Evolutionary conservation across 2,329 filamentous ascomycete genomes (phyloP), one percentile per base, ranked within the genome.

Genomic region (Calonectria pseudoturangicola): DNA sequence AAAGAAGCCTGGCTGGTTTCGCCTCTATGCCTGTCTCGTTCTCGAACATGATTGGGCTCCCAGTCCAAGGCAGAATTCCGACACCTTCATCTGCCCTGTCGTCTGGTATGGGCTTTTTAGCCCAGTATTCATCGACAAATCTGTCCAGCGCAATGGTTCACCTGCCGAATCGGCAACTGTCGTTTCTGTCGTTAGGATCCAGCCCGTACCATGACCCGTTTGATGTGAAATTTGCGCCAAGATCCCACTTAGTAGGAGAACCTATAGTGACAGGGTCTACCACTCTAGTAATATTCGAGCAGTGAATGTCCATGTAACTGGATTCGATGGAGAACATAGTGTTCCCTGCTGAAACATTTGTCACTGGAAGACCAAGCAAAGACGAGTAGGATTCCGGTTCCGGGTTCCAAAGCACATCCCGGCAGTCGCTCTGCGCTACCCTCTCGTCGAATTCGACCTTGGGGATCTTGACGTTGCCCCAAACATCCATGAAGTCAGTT

Each of bases 401-500:
- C 6, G 66, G 15, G 18, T 7, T 60, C 18, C 27, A 50, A 13
- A 39, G 6, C 16, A 68, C 18, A 7, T 58, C 36, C 2, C 39
- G 21, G 64, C 65, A 69, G 21, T 51, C 51, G 2, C 9, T 36
- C 16, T 43, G 13, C 1, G 15, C 41, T n/a, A 12, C 41, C 18
- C 51, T 56, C 12, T 13, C 8, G 1, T 28, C 41, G 5, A 9
- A 58, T 27, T 50, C 27, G 0, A 75, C 45, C 1, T 67, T 51
- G 1, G 73, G 74, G 1, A 76, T 74, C 16, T 72, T 74, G 21
- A 74, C 58, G 10, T 75, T 75, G 3, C 73, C 58, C 71, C 68
- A 76, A 3, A 72, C 2, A n/a, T 75, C 68, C 71, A 75, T 70
- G 1, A 60, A 3, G n/a, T 70, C 33, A 2, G 13, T 16, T 5